Percentiles rank a stretch among this genome's conserved stretches.
phyloP scores from a whole-genome alignment of 805 yeast species.

The Komagataella mondaviorum region DNA sequence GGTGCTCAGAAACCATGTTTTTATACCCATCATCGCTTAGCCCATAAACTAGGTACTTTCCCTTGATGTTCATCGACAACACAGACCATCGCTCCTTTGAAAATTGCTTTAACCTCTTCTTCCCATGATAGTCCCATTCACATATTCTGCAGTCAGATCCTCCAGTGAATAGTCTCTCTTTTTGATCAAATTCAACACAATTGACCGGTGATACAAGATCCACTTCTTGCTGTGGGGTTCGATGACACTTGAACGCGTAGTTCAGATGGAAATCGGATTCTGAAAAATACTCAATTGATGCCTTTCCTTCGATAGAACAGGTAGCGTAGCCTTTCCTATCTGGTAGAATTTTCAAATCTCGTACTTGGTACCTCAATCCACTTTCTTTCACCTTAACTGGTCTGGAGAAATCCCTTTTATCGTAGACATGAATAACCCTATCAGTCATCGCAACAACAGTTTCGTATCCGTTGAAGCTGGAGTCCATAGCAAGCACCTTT shows the following conservation, averaged over 20 bases:
- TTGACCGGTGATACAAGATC: slow-evolving; percentile 45
- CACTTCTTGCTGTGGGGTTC: slow-evolving; percentile 27
- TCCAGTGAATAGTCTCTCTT: slow-evolving; percentile 22
- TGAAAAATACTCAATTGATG: slow-evolving; percentile 57
- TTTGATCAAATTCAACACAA: slow-evolving; percentile 31
- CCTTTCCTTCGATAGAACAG: slow-evolving; percentile 73
- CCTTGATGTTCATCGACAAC: slow-evolving; percentile 5
- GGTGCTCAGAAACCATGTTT: slow-evolving; percentile 9
- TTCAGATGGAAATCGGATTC: slow-evolving; percentile 30
- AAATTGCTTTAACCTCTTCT: slow-evolving; percentile 13
- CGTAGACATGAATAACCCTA: slow-evolving; percentile 44
- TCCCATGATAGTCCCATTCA: slow-evolving; percentile 17
- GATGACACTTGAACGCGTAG: slow-evolving; percentile 77
- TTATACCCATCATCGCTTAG: slow-evolving; percentile 30
- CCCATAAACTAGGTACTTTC: slow-evolving; percentile 19
- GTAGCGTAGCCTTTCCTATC: slow-evolving; percentile 46
- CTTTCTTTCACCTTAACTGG: slow-evolving; percentile 44
- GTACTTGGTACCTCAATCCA: slow-evolving; percentile 55
- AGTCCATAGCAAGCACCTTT: slow-evolving; percentile 54
- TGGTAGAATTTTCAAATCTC: slow-evolving; percentile 41
- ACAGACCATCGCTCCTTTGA: slow-evolving; percentile 7
- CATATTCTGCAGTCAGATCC: slow-evolving; percentile 17
- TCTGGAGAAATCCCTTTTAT: slow-evolving; percentile 25
- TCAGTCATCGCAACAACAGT: slow-evolving; percentile 42
- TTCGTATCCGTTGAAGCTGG: slow-evolving; percentile 18